Evolutionary conservation across 2,329 filamentous ascomycete genomes (phyloP), one percentile per base, ranked within the genome.

Genomic region (Colletotrichum zoysiae): DNA sequence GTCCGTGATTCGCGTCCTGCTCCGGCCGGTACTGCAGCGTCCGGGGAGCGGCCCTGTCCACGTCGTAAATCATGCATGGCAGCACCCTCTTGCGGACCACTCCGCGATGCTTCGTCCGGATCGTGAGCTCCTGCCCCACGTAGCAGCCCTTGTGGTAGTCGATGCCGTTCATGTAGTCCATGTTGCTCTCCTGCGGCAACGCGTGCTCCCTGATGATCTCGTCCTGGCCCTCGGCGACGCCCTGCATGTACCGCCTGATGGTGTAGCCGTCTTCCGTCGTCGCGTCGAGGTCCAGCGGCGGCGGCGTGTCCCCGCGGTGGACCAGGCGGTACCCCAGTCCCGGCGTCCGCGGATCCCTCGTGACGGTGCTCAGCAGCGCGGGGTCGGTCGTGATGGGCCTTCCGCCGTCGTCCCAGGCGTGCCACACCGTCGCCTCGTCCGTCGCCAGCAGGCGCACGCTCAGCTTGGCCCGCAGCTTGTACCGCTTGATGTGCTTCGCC

Each of bases 141-240:
- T 99, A 99, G 83, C 96, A 99, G 9, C 96, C 96, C 84, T 99
- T 99, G 78, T 90, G 90, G 84, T 96, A 99, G 82, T 98, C 94
- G 75, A 99, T 92, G 35, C 90, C 96, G 59, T 89, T 88, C 87
- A 93, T 93, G 71, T 93, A 84, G 81, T 99, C 96, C 79, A 98
- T 88, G 80, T 98, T 98, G 78, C 88, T 92, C 82, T 98, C 95
- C 81, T 95, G 91, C 1, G 96, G 95, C 66, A 99, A 85, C 0
- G 94, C 91, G 23, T 87, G 84, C 74, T 92, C 92, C 70, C 86
- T 83, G 8, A 89, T 80, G 26, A 99, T 91, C 84, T 99, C 96
- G 20, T 83, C 80, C 79, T 93, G 93, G 1, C 96, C 95, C 83
- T 99, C 96, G 1, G 95, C 86, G 1, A 99, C 89, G 61, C 96